Evolutionary conservation across 768 basidiomycete genomes (phyloP).

Genomic region (Pleurotus tuoliensis): DNA sequence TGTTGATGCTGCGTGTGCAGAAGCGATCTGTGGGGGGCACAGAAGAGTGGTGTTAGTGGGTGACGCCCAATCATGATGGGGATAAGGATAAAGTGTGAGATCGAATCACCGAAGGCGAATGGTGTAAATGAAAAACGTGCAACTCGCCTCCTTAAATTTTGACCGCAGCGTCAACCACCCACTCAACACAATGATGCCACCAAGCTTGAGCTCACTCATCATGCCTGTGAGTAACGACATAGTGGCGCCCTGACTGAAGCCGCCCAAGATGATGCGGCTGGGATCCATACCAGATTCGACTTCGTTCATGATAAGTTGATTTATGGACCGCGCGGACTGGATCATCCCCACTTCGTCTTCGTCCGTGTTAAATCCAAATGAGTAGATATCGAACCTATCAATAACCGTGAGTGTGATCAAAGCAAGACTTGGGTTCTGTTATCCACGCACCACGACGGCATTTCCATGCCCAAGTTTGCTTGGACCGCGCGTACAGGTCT

Average conservation of each 20-base stretch:
- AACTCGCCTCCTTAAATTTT: conserved; percentile 62
- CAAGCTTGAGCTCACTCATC: conserved; percentile 62
- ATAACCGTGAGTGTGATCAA: neutral
- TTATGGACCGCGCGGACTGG: conserved; percentile 54
- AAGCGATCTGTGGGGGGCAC: conserved; percentile 49
- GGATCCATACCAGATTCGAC: conserved; percentile 66
- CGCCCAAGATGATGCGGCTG: conserved; percentile 76
- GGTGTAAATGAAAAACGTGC: neutral
- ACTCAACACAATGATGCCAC: conserved; percentile 69
- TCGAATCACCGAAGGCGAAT: conserved; percentile 5
- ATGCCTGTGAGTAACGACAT: conserved; percentile 77
- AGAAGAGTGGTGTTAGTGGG: conserved; percentile 1
- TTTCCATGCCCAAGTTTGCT: conserved; percentile 66
- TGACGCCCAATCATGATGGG: conserved; percentile 2
- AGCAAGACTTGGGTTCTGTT: neutral
- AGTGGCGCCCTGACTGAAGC: conserved; percentile 84
- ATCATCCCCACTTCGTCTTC: conserved; percentile 84
- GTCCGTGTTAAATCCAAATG: conserved; percentile 52
- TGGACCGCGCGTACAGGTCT: conserved; percentile 63
- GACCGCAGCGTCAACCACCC: conserved; percentile 72
- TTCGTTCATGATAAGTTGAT: conserved; percentile 70
- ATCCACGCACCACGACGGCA: conserved; percentile 72
- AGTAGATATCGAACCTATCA: conserved; percentile 72
- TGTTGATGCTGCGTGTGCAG: conserved; percentile 51
- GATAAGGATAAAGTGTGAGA: conserved; percentile 1